Evolutionary conservation across 805 yeast species (phyloP).

Genomic region (Lipomyces japonicus): DNA sequence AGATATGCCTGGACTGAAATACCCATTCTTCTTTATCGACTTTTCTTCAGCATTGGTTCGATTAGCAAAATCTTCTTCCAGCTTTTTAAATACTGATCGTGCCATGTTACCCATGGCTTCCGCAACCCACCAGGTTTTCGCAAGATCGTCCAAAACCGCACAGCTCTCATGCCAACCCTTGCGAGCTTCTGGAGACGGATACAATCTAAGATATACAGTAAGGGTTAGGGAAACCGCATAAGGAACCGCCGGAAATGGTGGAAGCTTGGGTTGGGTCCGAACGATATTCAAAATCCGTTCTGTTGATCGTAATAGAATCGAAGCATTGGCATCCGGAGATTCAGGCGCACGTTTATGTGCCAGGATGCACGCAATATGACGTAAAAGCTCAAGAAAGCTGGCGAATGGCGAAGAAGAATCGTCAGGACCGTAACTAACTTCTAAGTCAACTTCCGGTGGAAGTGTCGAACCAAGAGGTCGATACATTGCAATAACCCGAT

Average conservation of each 20-base stretch:
- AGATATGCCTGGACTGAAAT: neutral
- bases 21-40: neutral
- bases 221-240: constrained; percentile 38
- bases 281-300: constrained; percentile 33
- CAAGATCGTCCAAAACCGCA: constrained; percentile 31
- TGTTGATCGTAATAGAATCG: constrained; percentile 32
- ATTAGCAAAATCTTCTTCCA: constrained; percentile 24
- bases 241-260: constrained; percentile 38
- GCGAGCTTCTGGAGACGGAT: constrained; percentile 34
- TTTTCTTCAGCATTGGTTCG: neutral
- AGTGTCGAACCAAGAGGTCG: constrained; percentile 36
- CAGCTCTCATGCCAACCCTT: constrained; percentile 35
- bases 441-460: constrained; percentile 33
- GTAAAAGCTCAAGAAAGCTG: constrained; percentile 34
- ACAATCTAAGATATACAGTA: constrained; percentile 38
- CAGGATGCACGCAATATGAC: constrained; percentile 35
- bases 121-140: constrained; percentile 39
- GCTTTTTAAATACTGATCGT: constrained; percentile 32
- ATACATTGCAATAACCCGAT: constrained; percentile 40
- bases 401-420: constrained; percentile 31
- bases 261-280: constrained; percentile 29
- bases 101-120: constrained; percentile 40
- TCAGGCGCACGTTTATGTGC: constrained; percentile 37
- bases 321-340: constrained; percentile 21
- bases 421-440: constrained; percentile 30